These are phyloP conservation scores for Peronosclerospora sorghi DNA, from an alignment of 352 stramenopile species.

Conservation along the genomic window DNA sequence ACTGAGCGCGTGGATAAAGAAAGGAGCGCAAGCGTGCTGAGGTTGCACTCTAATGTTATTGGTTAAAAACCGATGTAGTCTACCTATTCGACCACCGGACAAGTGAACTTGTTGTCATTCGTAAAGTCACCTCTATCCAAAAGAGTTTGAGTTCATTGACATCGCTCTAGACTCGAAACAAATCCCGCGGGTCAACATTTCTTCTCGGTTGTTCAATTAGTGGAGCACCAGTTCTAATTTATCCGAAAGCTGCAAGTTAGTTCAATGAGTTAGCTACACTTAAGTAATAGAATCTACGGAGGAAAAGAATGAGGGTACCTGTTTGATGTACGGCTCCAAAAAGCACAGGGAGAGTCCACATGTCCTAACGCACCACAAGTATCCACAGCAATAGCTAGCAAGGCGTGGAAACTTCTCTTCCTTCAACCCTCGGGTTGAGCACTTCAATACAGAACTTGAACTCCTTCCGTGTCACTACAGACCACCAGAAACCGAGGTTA, in stretches of 20 bases:
- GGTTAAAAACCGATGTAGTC: no score
- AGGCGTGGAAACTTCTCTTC: constrained; percentile 64
- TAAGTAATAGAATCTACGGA: not conserved
- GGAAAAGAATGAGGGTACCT: constrained; percentile 31
- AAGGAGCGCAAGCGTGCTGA: not conserved
- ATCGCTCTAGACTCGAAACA: constrained; percentile 44
- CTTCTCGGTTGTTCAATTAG: constrained; percentile 54
- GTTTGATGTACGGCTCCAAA: constrained; percentile 50
- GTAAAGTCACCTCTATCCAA: constrained; percentile 53
- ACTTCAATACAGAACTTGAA: constrained; percentile 70
- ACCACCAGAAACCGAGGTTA: constrained; percentile 33
- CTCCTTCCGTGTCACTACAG: no score
- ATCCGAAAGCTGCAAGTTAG: constrained; percentile 39
- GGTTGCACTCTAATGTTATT: no score
- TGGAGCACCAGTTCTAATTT: constrained; percentile 53
- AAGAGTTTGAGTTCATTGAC: constrained; percentile 32
- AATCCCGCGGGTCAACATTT: constrained; percentile 62
- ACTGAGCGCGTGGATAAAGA: no score
- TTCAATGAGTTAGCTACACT: not conserved
- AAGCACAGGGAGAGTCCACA: constrained; percentile 50
- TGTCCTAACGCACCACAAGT: constrained; percentile 54
- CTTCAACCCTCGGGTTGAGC: constrained; percentile 65
- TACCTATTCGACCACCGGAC: constrained; percentile 1
- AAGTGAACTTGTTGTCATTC: constrained; percentile 3
- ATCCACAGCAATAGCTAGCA: constrained; percentile 58